These are phyloP conservation scores for Didymella exigua DNA, from an alignment of 2,329 filamentous ascomycete species.

Conservation along the genomic window DNA sequence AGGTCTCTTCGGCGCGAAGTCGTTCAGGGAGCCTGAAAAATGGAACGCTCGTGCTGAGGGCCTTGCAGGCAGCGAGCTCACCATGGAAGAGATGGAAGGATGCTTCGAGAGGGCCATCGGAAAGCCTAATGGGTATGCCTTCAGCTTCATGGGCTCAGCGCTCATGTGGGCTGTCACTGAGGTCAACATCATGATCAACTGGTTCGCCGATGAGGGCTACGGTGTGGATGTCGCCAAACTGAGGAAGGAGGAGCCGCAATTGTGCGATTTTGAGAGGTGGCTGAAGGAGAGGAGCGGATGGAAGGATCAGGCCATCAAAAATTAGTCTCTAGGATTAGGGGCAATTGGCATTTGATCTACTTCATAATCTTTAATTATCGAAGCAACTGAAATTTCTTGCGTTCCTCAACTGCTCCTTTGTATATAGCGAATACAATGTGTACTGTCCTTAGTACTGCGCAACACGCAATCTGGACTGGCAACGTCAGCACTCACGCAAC, in stretches of 20 bases:
- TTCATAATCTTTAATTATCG: not conserved
- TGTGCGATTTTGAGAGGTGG: slow-evolving; percentile 58
- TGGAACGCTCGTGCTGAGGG: slow-evolving; percentile 55
- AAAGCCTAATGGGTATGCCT: slow-evolving; percentile 51
- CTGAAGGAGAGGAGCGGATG: slow-evolving; percentile 55
- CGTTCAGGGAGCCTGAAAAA: slow-evolving; percentile 53
- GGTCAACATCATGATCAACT: slow-evolving; percentile 56
- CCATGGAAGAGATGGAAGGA: slow-evolving; percentile 52
- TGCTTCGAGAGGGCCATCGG: slow-evolving; percentile 57
- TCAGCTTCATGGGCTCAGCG: slow-evolving; percentile 47
- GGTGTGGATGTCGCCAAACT: slow-evolving; percentile 53
- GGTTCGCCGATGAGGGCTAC: slow-evolving; percentile 58
- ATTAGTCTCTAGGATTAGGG: not conserved
- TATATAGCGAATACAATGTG: not conserved
- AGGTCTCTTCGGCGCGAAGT: slow-evolving; percentile 57
- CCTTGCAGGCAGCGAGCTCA: slow-evolving; percentile 60
- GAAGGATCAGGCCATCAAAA: slow-evolving; percentile 29
- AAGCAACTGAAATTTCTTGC: not conserved
- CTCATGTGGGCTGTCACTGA: slow-evolving; percentile 54
- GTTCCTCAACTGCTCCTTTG: not conserved
- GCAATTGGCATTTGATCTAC: not conserved
- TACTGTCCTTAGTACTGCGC: not conserved
- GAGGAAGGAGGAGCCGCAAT: slow-evolving; percentile 51
- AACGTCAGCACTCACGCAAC: not conserved
- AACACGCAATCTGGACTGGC: not conserved